Evolutionary conservation across 768 basidiomycete species (phyloP).

Genomic region (Xerocomellus intermedius): DNA sequence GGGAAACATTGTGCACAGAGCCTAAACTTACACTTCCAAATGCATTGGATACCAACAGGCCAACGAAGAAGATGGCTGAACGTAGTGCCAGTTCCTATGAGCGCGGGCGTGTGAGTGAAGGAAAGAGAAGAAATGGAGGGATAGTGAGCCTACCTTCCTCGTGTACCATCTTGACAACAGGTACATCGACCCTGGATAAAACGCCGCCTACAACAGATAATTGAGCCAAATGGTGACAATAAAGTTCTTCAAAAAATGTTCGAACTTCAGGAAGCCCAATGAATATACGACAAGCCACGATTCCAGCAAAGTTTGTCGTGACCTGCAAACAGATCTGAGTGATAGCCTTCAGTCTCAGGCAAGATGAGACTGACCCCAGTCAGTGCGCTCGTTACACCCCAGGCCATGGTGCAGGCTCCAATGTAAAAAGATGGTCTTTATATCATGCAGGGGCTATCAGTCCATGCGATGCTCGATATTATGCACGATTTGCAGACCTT

Average conservation of each 20-base stretch:
- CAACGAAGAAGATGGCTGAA: constrained; percentile 57
- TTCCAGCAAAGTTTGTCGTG: constrained; percentile 52
- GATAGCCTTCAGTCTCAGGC: background rate
- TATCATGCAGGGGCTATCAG: background rate
- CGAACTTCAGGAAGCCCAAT: constrained; percentile 59
- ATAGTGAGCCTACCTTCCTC: constrained; percentile 26
- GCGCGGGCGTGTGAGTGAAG: background rate
- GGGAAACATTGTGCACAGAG: background rate
- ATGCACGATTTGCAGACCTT: constrained; percentile 35
- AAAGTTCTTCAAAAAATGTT: no score
- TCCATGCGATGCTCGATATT: background rate
- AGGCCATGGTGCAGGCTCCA: constrained; percentile 54
- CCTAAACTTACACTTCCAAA: constrained; percentile 54
- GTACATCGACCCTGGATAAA: constrained; percentile 57
- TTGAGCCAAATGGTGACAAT: background rate
- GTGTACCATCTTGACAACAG: constrained; percentile 55
- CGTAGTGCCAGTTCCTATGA: constrained; percentile 63
- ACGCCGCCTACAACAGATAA: constrained; percentile 44
- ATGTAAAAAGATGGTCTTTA: constrained; percentile 62
- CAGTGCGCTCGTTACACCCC: constrained; percentile 62
- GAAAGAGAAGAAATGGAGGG: background rate
- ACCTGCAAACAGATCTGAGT: constrained; percentile 34
- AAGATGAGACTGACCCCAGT: constrained; percentile 47
- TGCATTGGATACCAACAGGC: constrained; percentile 62
- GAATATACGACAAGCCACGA: constrained; percentile 56